These are phyloP conservation scores for Asterophora lycoperdoides DNA, from an alignment of 768 basidiomycete species.

Conservation along the genomic window DNA sequence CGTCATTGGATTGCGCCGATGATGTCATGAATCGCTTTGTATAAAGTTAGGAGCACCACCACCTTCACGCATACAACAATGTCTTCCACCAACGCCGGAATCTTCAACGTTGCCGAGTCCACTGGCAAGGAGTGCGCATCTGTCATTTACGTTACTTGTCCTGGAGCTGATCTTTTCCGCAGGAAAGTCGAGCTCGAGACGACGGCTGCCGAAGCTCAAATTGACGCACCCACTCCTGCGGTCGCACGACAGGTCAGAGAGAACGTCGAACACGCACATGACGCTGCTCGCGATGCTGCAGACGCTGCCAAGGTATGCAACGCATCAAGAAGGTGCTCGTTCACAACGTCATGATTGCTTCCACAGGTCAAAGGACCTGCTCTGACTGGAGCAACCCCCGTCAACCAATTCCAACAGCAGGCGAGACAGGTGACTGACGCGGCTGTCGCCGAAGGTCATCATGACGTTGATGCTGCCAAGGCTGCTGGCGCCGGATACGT, in stretches of 20 bases:
- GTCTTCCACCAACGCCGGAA: constrained; percentile 22
- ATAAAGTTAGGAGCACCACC: constrained; percentile 6
- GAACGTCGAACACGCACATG: constrained; percentile 41
- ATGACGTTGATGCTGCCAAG: constrained; percentile 44
- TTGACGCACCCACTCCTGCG: constrained; percentile 39
- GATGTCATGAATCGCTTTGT: constrained; percentile 2
- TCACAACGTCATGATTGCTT: not conserved
- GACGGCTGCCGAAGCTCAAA: constrained; percentile 50
- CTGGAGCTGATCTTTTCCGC: not conserved
- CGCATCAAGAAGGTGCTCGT: not conserved
- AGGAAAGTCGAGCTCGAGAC: constrained; percentile 42
- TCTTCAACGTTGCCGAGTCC: constrained; percentile 37
- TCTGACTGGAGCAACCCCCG: constrained; percentile 26
- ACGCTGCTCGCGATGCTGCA: constrained; percentile 50
- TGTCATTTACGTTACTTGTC: not conserved
- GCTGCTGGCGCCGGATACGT: constrained; percentile 45
- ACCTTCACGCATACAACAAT: constrained; percentile 11
- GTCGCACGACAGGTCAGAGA: constrained; percentile 42
- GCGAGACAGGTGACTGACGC: constrained; percentile 40
- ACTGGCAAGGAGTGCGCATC: constrained; percentile 30
- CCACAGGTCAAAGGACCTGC: constrained; percentile 29
- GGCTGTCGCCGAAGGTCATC: constrained; percentile 55
- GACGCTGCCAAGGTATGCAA: constrained; percentile 44
- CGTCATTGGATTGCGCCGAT: not conserved
- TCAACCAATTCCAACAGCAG: constrained; percentile 33